Evolutionary conservation across 345 rosid species (phyloP).

Genomic region (Melaleuca quinquenervia): DNA sequence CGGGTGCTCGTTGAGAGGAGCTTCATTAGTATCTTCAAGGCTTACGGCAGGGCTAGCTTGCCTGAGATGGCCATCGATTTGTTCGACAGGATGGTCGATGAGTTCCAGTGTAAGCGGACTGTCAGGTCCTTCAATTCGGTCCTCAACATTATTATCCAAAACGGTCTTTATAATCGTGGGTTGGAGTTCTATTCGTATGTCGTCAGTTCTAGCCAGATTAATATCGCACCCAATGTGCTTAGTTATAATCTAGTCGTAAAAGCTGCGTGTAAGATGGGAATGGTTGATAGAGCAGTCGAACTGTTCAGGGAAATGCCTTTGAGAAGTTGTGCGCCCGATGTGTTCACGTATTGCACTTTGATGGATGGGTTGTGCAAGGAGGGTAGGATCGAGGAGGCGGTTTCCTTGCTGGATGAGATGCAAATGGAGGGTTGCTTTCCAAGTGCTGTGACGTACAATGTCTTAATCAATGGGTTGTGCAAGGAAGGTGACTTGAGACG

Average conservation of each 20-base stretch:
- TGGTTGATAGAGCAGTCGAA: constrained; percentile 58
- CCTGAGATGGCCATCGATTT: constrained; percentile 52
- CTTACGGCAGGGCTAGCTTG: constrained; percentile 61
- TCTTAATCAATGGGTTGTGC: constrained; percentile 74
- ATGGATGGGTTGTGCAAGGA: constrained; percentile 92
- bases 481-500: constrained; percentile 65
- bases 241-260: constrained; percentile 69
- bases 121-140: constrained; percentile 86
- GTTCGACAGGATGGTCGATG: constrained; percentile 53
- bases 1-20: constrained; percentile 44
- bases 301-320: constrained; percentile 63
- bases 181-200: constrained; percentile 56
- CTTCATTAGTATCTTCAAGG: constrained; percentile 53
- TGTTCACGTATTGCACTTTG: constrained; percentile 75
- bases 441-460: constrained; percentile 46
- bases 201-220: constrained; percentile 29
- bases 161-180: constrained; percentile 40
- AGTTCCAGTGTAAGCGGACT: constrained; percentile 60
- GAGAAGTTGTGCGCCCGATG: constrained; percentile 52
- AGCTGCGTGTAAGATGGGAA: constrained; percentile 59
- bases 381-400: constrained; percentile 73
- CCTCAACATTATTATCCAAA: constrained; percentile 55
- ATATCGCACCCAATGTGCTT: constrained; percentile 48
- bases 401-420: constrained; percentile 85
- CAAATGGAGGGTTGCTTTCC: constrained; percentile 87